Conservation (phyloP, 2,329 filamentous ascomycete species). For the Aphanoascus verrucosus region DNA sequence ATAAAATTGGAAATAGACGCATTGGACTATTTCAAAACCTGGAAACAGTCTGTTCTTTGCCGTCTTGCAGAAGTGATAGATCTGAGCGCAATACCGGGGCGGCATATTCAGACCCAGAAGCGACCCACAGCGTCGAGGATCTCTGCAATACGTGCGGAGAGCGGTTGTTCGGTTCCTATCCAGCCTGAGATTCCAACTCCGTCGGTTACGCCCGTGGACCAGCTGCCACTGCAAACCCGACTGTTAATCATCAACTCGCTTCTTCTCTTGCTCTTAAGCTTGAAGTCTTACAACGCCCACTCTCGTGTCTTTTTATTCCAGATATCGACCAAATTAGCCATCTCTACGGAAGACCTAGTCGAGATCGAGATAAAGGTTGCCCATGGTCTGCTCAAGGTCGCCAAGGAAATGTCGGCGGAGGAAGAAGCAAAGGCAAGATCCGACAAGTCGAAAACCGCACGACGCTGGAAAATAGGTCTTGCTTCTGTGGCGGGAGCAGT, state of each 20-base stretch:
- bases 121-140: background rate
- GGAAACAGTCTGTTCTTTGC: constrained; percentile 60
- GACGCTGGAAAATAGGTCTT: constrained; percentile 72
- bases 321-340: constrained; percentile 58
- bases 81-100: constrained; percentile 5
- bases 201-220: constrained; percentile 41
- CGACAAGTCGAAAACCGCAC: constrained; percentile 53
- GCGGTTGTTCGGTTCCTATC: background rate
- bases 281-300: constrained; percentile 66
- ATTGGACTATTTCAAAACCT: constrained; percentile 64
- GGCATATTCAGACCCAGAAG: background rate
- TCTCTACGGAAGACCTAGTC: constrained; percentile 54
- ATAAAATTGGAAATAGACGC: constrained; percentile 53
- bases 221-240: constrained; percentile 35
- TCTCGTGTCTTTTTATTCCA: constrained; percentile 62
- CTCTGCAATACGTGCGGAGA: background rate
- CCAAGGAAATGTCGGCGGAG: constrained; percentile 66
- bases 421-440: constrained; percentile 62
- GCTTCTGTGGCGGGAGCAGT: constrained; percentile 81
- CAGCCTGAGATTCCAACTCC: background rate
- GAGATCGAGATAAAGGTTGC: constrained; percentile 67
- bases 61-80: constrained; percentile 62
- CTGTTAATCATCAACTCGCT: constrained; percentile 61
- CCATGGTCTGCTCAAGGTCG: constrained; percentile 60
- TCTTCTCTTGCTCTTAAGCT: constrained; percentile 60